A percentile compares a stretch with the other conserved stretches of the same genome.
phyloP scores from a whole-genome alignment of 495 filamentous ascomycete species.

The Penicillium diatomitis region DNA sequence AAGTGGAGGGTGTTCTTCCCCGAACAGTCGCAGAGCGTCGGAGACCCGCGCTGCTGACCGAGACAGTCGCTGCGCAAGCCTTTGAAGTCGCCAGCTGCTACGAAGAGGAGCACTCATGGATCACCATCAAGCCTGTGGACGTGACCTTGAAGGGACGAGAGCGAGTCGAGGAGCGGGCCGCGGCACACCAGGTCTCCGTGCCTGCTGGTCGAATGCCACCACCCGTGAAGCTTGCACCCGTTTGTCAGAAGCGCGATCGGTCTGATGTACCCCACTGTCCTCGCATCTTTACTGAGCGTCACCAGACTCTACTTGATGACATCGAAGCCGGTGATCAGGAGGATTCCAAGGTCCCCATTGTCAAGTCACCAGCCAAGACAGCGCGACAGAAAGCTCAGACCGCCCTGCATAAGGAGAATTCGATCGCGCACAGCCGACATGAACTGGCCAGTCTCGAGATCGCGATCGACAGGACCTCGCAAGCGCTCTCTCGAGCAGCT shows the following conservation, averaged over 20 bases:
- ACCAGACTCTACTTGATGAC: conserved; percentile 11
- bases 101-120: conserved; percentile 5
- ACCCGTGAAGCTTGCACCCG: conserved; percentile 15
- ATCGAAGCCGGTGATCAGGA: not conserved
- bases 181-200: conserved; percentile 23
- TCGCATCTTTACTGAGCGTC: conserved; percentile 8
- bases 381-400: not conserved
- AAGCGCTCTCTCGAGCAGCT: conserved; percentile 22
- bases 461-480: conserved; percentile 17
- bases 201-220: conserved; percentile 28
- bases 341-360: not conserved
- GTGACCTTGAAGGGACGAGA: conserved; percentile 21
- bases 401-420: conserved; percentile 26
- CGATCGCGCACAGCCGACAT: conserved; percentile 16
- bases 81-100: conserved; percentile 36
- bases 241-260: conserved; percentile 5
- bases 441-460: conserved; percentile 17
- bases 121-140: conserved; percentile 20
- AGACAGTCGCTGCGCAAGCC: conserved; percentile 41
- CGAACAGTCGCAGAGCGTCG: conserved; percentile 39
- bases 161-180: conserved; percentile 26
- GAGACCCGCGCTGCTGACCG: conserved; percentile 45
- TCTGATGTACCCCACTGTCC: conserved; percentile 12
- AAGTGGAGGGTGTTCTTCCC: conserved; percentile 43
- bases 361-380: not conserved